Base-by-base conservation (phyloP, 345 rosid genomes). In the Diplotaxis tenuifolia region DNA sequence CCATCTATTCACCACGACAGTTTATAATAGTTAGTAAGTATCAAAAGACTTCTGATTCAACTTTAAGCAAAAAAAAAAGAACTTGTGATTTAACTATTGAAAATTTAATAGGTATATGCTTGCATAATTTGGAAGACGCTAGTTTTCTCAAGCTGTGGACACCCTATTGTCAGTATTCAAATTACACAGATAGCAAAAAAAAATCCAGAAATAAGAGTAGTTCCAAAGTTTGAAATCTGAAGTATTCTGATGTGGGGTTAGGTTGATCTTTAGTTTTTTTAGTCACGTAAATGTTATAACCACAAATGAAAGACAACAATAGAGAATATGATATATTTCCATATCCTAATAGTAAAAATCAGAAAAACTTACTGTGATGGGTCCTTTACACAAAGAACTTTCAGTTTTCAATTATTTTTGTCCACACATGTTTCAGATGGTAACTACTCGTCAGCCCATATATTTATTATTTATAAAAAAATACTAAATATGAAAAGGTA, bases 1-100 rank as follows among this genome's bases (percentile, higher is more conserved):
- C 89, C 88, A 86, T 16, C 89, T 87, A 45, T 1, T 45, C 3
- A 53, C 16, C 50, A 61, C 9, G 31, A 67, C 28, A 20, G 8
- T 47, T 4, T 57, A 31, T 29, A 18, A n/a, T 31, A 45, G 8
- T 67, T 16, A 31, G 7, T 22, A 65, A 56, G 20, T 45, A 15
- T 11, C 15, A 14, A 25, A 28, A 25, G 31, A 49, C 52, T 21
- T 71, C 12, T 9, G 38, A 32, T 4, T 2, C 5, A 45, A 34
- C 15, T 40, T 36, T 3, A 36, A 36, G 31, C 31, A 28, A 3
- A 28, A 36, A 14, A 14, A n/a, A n/a, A n/a, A n/a, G n/a, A n/a
- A 42, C 15, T 42, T 42, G 6, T 40, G 15, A 40, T 4, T 40
- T 40, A 34, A 34, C 40, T 34, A 34, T 36, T 10, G 6, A 5